Base-by-base conservation (phyloP, 768 basidiomycete species). In the Lactarius psammicola region DNA sequence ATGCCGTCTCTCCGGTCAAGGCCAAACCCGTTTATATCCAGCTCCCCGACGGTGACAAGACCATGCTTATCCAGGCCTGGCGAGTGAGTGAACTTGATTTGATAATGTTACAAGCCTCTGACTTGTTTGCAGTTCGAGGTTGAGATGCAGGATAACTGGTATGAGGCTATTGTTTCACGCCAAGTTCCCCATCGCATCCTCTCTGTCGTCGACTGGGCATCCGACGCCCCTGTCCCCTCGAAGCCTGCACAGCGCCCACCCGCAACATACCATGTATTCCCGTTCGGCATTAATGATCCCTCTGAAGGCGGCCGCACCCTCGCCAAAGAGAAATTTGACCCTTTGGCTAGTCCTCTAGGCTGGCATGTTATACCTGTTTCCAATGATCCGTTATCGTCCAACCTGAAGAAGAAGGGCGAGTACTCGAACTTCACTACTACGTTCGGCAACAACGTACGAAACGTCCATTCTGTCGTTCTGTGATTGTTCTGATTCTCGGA, bases 71-170 rank as follows among this genome's bases (percentile, higher is more conserved):
- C 72, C 84, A 93, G 67, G 93, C 93, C 4, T 98, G 91, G 92
- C 89, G 87, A 82, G 86, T 86, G 44, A 20, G 79, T 73, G 9
- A 4, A n/a, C 8, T n/a, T n/a, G 40, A 31, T 31, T 28, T 36
- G 4, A 54, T 28, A 28, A 11, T 36, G 4, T 49, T 15, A n/a
- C 28, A 26, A 10, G 33, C 56, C 15, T 56, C 53, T 61, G 59
- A 66, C 15, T 18, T 13, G 55, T 51, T 26, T 46, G 4, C 54
- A 89, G 87, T 90, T 95, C 71, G 93, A 95, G 74, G 89, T 96
- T 53, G 90, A 94, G 81, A 93, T 96, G 90, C 74, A 87, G 73
- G 88, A 97, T 77, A 98, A 95, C 77, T 96, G 93, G 93, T 98
- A 98, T 71, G 94, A 98, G 76, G 85, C 94, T 4, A 83, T 92